Base-by-base conservation (phyloP, 805 yeast species). In the Candida coleopterorum region DNA sequence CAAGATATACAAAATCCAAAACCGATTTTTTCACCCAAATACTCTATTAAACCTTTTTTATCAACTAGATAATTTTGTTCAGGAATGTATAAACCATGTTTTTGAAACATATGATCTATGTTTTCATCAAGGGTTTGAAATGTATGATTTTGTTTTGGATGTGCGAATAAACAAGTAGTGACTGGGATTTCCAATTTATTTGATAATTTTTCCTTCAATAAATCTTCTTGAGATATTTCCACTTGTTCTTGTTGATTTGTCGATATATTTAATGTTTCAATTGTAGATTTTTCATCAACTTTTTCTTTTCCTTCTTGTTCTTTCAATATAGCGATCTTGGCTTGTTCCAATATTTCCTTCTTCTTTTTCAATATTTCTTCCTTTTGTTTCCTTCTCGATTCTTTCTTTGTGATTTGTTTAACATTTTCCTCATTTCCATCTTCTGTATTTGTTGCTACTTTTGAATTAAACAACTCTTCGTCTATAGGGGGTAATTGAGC, bases 11-110 rank as follows among this genome's bases (percentile, higher is more conserved):
- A 93, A 45, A 82, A 81, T 26, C 96, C 96, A 29, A 80, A 70
- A 8, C 89, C 84, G 37, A 90, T 77, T 48, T 83, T 81, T 45
- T 87, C 93, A 29, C 84, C 85, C 41, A 93, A 60, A 52, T 85
- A 85, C 2, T 62, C 56, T n/a, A 93, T 58, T 27, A 93, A 67
- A 0, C 97, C 97, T 26, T 65, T 70, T 33, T 75, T 62, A 55
- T 89, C 86, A 0, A 60, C 64, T 32, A 93, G 67, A 50, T 76
- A 88, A 11, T 75, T 70, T 42, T 70, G 65, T 56, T 93, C 97
- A 1, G 98, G 98, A 6, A 93, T 72, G 43, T 82, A 93, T 29
- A 93, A 68, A 2, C 97, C 97, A 58, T 85, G 96, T 25, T 58
- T 65, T 40, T 70, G 71, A 51, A 75, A 79, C 95, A 93, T 83